Percentiles rank a stretch among this genome's conserved stretches.
These are phyloP conservation scores for Galerina sulciceps DNA, from an alignment of 768 basidiomycete genomes.

Conservation along the genomic window DNA sequence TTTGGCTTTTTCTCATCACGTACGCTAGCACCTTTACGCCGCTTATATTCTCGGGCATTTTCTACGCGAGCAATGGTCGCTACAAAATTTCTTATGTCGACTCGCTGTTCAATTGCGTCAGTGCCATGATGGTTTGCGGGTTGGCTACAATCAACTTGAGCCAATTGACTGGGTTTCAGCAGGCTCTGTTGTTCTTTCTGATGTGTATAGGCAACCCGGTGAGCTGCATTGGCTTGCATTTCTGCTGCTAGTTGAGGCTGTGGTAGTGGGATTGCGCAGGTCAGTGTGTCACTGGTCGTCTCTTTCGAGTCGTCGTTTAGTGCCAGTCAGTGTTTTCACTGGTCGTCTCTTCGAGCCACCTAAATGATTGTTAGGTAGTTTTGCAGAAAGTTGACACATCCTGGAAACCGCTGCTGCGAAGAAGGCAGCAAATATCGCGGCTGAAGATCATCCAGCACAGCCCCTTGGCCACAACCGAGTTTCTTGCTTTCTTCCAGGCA, in stretches of 20 bases:
- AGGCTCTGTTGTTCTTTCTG: conserved; percentile 71
- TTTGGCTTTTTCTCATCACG: conserved; percentile 9
- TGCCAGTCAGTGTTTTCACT: conserved; percentile 54
- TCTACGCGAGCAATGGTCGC: conserved; percentile 83
- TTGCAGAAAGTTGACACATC: conserved; percentile 64
- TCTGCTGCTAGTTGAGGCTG: neutral
- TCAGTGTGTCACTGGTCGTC: conserved; percentile 82
- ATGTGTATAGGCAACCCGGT: conserved; percentile 82
- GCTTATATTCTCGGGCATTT: conserved; percentile 75
- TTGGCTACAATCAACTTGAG: conserved; percentile 72
- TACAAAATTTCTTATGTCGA: conserved; percentile 78
- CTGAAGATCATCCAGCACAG: conserved; percentile 22
- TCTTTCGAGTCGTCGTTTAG: conserved; percentile 86
- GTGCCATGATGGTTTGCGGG: conserved; percentile 82
- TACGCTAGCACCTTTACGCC: conserved; percentile 66
- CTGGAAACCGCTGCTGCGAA: conserved; percentile 47
- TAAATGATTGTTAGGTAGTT: conserved; percentile 51
- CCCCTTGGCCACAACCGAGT: conserved; percentile 28
- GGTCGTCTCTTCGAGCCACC: neutral
- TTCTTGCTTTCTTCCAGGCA: conserved; percentile 21
- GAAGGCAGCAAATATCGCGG: conserved; percentile 22
- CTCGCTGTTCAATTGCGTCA: conserved; percentile 76
- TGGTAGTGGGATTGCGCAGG: conserved; percentile 40
- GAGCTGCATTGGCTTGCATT: conserved; percentile 32
- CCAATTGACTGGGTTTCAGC: conserved; percentile 70